Evolutionary conservation across 345 rosid genomes (phyloP).

Genomic region (Hypericum perforatum): DNA sequence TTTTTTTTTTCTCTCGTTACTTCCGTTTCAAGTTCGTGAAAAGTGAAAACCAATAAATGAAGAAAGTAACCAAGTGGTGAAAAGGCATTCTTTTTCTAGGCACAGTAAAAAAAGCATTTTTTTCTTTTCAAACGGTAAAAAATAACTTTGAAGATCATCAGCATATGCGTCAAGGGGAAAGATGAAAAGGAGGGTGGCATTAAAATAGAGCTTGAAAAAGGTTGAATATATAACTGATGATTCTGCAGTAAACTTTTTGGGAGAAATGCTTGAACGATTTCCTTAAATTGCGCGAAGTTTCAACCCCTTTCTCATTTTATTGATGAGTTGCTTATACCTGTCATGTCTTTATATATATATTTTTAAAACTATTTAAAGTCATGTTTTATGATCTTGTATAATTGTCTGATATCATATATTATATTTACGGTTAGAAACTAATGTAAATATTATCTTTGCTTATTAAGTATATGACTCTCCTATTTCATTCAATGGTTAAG

Average conservation of each 20-base stretch:
- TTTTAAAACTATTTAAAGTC: no score
- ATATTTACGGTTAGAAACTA: no score
- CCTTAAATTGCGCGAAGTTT: slow-evolving; percentile 30
- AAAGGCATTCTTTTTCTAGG: no score
- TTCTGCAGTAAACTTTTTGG: slow-evolving; percentile 12
- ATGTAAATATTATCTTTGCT: no score
- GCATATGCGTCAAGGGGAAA: slow-evolving; percentile 7
- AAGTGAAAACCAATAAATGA: not conserved
- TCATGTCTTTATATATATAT: not conserved
- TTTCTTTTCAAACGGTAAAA: not conserved
- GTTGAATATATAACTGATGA: not conserved
- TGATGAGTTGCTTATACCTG: slow-evolving; percentile 11
- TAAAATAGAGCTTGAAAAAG: slow-evolving; percentile 2
- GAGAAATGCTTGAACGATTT: slow-evolving; percentile 5
- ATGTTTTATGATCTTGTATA: no score
- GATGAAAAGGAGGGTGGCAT: slow-evolving; percentile 6
- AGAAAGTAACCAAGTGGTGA: no score
- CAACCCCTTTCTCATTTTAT: slow-evolving; percentile 13
- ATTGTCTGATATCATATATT: no score
- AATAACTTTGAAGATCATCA: slow-evolving; percentile 10
- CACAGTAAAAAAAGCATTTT: no score
- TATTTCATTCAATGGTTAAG: no score
- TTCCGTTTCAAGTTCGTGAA: slow-evolving; percentile 12
- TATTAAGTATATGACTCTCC: no score
- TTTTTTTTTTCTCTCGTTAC: not conserved